A percentile compares a stretch with the other conserved stretches of the same genome.
phyloP scores from a whole-genome alignment of 176 grass and related monocot species.

The Canna indica region DNA sequence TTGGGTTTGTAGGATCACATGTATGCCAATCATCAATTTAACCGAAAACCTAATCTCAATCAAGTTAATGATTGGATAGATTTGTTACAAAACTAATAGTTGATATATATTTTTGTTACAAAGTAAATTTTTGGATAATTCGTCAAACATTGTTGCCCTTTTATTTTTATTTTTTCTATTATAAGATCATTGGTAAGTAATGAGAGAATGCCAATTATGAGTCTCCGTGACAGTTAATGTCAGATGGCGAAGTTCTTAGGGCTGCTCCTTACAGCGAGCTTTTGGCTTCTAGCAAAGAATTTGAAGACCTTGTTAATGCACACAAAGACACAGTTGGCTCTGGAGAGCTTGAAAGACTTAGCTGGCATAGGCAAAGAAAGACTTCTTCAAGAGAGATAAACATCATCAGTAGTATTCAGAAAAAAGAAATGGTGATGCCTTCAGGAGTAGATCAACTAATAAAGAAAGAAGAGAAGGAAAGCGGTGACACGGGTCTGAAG shows the following conservation, averaged over 20 bases:
- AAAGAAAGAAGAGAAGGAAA: conserved; percentile 83
- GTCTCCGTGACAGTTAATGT: conserved; percentile 62
- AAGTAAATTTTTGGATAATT: not conserved
- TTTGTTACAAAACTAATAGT: no score
- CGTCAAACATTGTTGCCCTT: not conserved
- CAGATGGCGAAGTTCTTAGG: conserved; percentile 51
- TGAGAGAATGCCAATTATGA: not conserved
- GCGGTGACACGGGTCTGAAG: conserved; percentile 62
- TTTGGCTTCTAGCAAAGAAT: conserved; percentile 54
- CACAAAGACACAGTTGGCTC: conserved; percentile 51
- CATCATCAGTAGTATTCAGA: conserved; percentile 21
- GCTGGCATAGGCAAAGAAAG: conserved; percentile 19
- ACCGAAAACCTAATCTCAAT: no score
- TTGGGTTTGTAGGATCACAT: no score
- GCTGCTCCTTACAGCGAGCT: conserved; percentile 52
- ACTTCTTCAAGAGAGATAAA: conserved; percentile 29
- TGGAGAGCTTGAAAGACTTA: conserved; percentile 32
- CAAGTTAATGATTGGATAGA: no score
- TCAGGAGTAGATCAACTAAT: conserved; percentile 59
- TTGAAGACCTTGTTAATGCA: conserved; percentile 69
- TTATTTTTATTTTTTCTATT: not conserved
- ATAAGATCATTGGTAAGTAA: not conserved
- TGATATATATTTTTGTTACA: not conserved
- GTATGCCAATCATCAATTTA: no score
- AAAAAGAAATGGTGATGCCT: conserved; percentile 21